Evolutionary conservation across 257 asterid species (phyloP).

Genomic region (Solanum medicagineum): DNA sequence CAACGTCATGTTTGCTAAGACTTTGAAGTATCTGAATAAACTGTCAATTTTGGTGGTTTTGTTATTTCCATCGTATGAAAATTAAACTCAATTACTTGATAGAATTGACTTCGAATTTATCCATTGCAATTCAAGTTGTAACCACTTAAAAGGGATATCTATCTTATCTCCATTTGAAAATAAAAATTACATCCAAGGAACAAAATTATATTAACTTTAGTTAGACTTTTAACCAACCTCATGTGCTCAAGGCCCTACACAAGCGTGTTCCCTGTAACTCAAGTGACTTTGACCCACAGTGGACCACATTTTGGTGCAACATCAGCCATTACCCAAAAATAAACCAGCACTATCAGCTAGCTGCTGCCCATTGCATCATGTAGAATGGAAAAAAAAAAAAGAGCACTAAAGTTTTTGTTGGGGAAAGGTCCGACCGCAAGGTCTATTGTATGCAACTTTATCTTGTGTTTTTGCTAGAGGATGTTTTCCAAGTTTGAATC

Average conservation of each 20-base stretch:
- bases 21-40: neutral
- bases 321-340: neutral
- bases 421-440: fast-evolving
- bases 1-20: neutral
- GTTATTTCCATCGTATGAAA: neutral
- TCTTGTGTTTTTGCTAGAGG: too few relatives aligned
- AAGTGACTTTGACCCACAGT: neutral
- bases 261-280: neutral
- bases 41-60: neutral
- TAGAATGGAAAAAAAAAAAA: neutral
- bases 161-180: neutral
- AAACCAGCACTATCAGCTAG: neutral
- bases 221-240: neutral
- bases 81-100: neutral
- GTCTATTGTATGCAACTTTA: fast-evolving
- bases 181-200: neutral
- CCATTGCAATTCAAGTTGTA: neutral
- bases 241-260: neutral
- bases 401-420: too few relatives aligned
- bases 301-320: neutral
- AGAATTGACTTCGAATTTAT: neutral
- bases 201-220: neutral
- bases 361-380: neutral
- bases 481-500: too few relatives aligned
- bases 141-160: neutral